Percentiles rank a stretch among this genome's conserved stretches.
Evolutionary conservation across 306 rosid species (phyloP).

Genomic region (Cotoneaster glaucophyllus): DNA sequence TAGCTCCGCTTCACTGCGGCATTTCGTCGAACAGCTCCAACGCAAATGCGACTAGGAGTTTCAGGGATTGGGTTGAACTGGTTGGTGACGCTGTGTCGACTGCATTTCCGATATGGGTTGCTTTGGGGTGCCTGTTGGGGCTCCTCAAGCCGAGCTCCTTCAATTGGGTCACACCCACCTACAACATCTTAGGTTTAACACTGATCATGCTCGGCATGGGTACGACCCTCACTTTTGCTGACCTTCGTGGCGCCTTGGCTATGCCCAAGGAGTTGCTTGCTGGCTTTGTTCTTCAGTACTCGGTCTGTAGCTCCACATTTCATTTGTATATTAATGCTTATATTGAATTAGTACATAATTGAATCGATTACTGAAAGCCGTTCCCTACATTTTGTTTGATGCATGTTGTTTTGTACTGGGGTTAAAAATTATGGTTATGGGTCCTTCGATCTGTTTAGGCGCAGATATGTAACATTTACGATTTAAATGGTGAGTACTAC

Average conservation of each 20-base stretch:
- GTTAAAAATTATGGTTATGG: not conserved
- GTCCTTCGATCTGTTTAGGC: not conserved
- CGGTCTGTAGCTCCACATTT: constrained; percentile 35
- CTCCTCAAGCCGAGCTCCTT: constrained; percentile 42
- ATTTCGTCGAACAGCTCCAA: constrained; percentile 41
- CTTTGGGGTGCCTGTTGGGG: constrained; percentile 65
- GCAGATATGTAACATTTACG: not conserved
- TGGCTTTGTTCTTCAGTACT: constrained; percentile 71
- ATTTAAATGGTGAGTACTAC: not conserved
- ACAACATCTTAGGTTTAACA: constrained; percentile 47
- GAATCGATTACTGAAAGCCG: not conserved
- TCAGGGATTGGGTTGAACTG: constrained; percentile 51
- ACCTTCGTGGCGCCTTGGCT: constrained; percentile 66
- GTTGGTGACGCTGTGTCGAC: constrained; percentile 48
- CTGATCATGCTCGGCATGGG: constrained; percentile 88
- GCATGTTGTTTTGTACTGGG: not conserved
- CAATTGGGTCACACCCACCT: constrained; percentile 69
- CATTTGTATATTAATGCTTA: not conserved
- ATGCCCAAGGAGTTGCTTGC: constrained; percentile 66
- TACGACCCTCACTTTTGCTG: constrained; percentile 73
- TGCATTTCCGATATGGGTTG: constrained; percentile 80
- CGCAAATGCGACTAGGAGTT: constrained; percentile 19
- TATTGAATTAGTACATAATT: no score
- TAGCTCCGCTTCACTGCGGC: constrained; percentile 41
- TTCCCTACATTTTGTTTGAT: not conserved